Base-by-base conservation (phyloP, 768 basidiomycete genomes). In the Polyporus arcularius region DNA sequence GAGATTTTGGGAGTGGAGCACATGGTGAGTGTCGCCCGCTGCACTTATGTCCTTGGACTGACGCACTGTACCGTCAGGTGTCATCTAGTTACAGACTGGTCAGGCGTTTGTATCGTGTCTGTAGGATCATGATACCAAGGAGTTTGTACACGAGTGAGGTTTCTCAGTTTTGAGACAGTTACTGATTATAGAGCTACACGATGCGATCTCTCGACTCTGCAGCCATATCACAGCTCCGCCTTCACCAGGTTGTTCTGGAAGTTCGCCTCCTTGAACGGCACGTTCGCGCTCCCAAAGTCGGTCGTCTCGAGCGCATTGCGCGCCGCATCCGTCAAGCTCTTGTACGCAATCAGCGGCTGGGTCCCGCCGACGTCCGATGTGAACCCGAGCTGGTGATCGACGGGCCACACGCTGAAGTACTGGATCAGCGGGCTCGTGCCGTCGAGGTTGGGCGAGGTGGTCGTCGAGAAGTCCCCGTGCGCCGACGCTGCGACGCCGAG, bases 281-380 rank as follows among this genome's bases (percentile, higher is more conserved):
- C 53, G 42, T 55, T 55, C n/a, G 53, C 53, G 16, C 26, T 26
- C 14, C 53, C 53, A 21, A 55, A 55, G 30, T 55, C 53, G 11
- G 53, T 55, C 21, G 39, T 32, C 53, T 55, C 35, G 12, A 55
- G 53, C 53, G 53, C 53, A 30, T 28, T 35, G 4, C 53, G 41
- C 42, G 53, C 53, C 12, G 53, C 53, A 16, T 55, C 53, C 43
- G 53, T 55, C 30, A 55, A 9, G 42, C 53, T 55, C 43, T 55
- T 41, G 35, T 39, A 55, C 41, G 53, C 53, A 16, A 55, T 55
- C 5, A 55, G 53, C 5, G 53, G 53, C 41, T 55, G 53, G 14
- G 39, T 26, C 21, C 53, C 53, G 41, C 53, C 53, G 15, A 55
- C 43, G 28, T 12, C 31, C 3, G 41, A 43, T 4, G 53, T 55